These are phyloP conservation scores for Linnemannia zychae DNA, from an alignment of 192 early-diverging fungal species.

Conservation along the genomic window DNA sequence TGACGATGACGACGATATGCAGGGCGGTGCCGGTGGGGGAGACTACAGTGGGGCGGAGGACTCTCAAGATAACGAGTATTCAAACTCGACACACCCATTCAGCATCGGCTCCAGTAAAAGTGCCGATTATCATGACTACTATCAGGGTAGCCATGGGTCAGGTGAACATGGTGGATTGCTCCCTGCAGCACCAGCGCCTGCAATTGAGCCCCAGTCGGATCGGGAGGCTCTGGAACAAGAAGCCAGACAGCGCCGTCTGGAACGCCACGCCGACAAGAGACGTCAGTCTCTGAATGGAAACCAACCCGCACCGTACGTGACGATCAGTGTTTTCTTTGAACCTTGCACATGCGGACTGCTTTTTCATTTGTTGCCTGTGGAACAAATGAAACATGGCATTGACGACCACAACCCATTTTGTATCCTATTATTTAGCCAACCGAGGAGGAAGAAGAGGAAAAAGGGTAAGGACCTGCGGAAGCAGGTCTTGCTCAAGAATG, in stretches of 20 bases:
- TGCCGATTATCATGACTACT: slow-evolving; percentile 12
- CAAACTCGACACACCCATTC: neutral
- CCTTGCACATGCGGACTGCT: neutral
- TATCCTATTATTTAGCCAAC: slow-evolving; percentile 13
- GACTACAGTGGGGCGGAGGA: slow-evolving; percentile 9
- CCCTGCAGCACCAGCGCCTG: slow-evolving; percentile 27
- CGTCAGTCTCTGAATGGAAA: slow-evolving; percentile 41
- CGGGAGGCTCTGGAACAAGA: slow-evolving; percentile 46
- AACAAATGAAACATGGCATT: neutral
- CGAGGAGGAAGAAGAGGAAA: slow-evolving; percentile 54
- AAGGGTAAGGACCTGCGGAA: slow-evolving; percentile 53
- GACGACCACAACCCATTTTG: neutral
- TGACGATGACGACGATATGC: slow-evolving; percentile 24
- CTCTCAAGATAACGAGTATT: slow-evolving; percentile 28
- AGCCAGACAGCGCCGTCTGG: slow-evolving; percentile 44
- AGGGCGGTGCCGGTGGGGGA: slow-evolving; percentile 10
- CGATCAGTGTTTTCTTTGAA: neutral
- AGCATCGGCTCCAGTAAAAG: neutral
- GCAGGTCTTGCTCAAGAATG: slow-evolving; percentile 53
- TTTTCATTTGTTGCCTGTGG: neutral
- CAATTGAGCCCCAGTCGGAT: slow-evolving; percentile 32
- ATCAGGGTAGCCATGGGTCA: neutral
- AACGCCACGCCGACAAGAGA: slow-evolving; percentile 48
- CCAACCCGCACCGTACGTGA: slow-evolving; percentile 45
- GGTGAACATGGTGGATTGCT: slow-evolving; percentile 27